Conservation (phyloP, 495 filamentous ascomycete genomes). For the Penicillium chermesinum region DNA sequence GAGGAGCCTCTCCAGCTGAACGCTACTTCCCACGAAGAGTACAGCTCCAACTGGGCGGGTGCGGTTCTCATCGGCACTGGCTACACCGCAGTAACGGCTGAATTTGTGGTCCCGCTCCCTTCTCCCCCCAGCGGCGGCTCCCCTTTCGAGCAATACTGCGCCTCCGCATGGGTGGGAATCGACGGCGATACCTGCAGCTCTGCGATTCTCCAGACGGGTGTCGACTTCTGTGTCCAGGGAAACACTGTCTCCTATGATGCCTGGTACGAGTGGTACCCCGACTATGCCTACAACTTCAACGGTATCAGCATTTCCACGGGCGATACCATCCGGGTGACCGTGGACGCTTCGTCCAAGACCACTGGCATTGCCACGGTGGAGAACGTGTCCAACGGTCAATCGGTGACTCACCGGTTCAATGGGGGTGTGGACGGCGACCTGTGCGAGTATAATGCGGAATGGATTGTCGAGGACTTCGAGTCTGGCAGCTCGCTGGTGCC, state of each 20-base stretch:
- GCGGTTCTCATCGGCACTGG: conserved; percentile 42
- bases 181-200: conserved; percentile 50
- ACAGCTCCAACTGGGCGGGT: conserved; percentile 52
- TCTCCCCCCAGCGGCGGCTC: conserved; percentile 35
- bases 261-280: conserved; percentile 25
- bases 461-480: conserved; percentile 58
- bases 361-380: conserved; percentile 45
- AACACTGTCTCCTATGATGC: conserved; percentile 39
- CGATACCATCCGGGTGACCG: conserved; percentile 49
- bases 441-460: conserved; percentile 47
- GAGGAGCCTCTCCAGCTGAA: conserved; percentile 12
- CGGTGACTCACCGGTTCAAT: conserved; percentile 44
- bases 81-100: conserved; percentile 44
- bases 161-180: conserved; percentile 56
- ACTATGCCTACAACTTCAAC: conserved; percentile 48
- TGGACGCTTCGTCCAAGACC: conserved; percentile 38
- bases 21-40: conserved; percentile 27
- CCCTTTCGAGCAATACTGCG: conserved; percentile 32
- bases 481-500: conserved; percentile 37
- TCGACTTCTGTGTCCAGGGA: conserved; percentile 45
- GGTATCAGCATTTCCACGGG: conserved; percentile 46
- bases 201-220: conserved; percentile 53
- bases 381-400: conserved; percentile 46
- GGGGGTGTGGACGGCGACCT: conserved; percentile 16
- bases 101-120: conserved; percentile 47